A percentile compares a stretch with the other conserved stretches of the same genome.
Conservation (phyloP, 1,284 basidiomycete species). For the Ganoderma resinaceum region DNA sequence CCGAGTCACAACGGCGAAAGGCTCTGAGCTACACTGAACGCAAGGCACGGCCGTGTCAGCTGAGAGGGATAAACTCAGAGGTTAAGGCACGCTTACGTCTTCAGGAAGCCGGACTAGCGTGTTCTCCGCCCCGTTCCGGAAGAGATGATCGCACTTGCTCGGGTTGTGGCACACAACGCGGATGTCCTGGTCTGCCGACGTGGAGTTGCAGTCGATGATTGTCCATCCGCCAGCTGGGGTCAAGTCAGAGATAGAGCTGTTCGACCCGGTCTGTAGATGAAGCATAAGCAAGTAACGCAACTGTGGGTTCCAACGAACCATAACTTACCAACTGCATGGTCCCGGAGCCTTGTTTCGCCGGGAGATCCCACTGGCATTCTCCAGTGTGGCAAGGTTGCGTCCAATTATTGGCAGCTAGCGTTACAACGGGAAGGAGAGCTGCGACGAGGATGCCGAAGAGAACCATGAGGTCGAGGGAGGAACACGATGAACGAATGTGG, state of each 20-base stretch:
- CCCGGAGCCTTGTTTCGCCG: conserved; percentile 6
- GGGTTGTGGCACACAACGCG: conserved; percentile 51
- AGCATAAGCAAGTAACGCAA: conserved; percentile 15
- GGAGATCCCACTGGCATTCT: conserved; percentile 20
- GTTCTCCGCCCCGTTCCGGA: conserved; percentile 49
- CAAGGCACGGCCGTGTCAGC: neutral
- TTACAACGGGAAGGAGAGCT: conserved; percentile 1
- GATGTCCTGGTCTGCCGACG: conserved; percentile 48
- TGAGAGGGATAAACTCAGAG: neutral
- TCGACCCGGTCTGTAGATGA: conserved; percentile 37
- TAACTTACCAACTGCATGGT: conserved; percentile 18
- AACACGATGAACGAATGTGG: neutral
- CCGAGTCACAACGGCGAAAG: conserved; percentile 55
- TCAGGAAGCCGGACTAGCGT: conserved; percentile 58
- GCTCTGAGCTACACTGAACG: conserved; percentile 48
- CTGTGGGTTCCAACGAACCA: neutral
- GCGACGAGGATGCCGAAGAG: neutral
- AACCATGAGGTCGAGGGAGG: neutral
- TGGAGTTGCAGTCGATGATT: conserved; percentile 51
- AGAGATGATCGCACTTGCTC: conserved; percentile 51
- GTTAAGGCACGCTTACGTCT: neutral
- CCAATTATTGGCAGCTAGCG: conserved; percentile 16
- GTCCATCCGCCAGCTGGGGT: conserved; percentile 59
- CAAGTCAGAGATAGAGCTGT: conserved; percentile 55
- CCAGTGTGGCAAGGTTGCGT: conserved; percentile 19